A percentile compares a stretch with the other conserved stretches of the same genome.
Evolutionary conservation across 371 early-diverging fungal species (phyloP).

Genomic region (Saksenaea vasiformis): DNA sequence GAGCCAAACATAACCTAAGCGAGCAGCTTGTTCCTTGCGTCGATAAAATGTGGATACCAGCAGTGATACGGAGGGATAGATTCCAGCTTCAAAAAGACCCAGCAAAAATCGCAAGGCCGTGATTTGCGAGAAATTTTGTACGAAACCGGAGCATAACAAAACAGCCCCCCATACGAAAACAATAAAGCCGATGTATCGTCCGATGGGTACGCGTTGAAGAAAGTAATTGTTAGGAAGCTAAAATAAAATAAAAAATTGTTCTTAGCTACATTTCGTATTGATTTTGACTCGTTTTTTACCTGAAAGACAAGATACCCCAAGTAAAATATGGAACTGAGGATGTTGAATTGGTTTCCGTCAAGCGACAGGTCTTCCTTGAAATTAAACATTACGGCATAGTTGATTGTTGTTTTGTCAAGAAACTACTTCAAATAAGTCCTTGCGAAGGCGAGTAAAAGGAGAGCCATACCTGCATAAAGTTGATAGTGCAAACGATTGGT

Average conservation of each 20-base stretch:
- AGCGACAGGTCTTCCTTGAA: conserved; percentile 33
- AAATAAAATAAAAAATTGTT: not conserved
- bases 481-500: conserved; percentile 12
- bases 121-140: conserved; percentile 33
- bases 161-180: conserved; percentile 38
- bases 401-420: conserved; percentile 46
- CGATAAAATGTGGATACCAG: conserved; percentile 42
- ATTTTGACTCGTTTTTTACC: conserved; percentile 17
- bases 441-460: no score
- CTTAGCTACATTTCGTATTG: not conserved
- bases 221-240: conserved; percentile 47
- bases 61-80: conserved; percentile 31
- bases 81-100: conserved; percentile 28
- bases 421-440: conserved; percentile 16
- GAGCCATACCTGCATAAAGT: conserved; percentile 1
- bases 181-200: conserved; percentile 35
- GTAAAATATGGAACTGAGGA: conserved; percentile 41
- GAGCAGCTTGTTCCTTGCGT: conserved; percentile 36
- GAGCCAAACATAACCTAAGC: conserved; percentile 39
- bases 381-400: conserved; percentile 32
- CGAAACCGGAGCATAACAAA: conserved; percentile 24
- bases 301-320: conserved; percentile 41
- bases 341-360: conserved; percentile 29
- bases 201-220: conserved; percentile 35
- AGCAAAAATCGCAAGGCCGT: conserved; percentile 43